Evolutionary conservation across 1,284 basidiomycete genomes (phyloP).

Genomic region (Leccinum subrobustum): DNA sequence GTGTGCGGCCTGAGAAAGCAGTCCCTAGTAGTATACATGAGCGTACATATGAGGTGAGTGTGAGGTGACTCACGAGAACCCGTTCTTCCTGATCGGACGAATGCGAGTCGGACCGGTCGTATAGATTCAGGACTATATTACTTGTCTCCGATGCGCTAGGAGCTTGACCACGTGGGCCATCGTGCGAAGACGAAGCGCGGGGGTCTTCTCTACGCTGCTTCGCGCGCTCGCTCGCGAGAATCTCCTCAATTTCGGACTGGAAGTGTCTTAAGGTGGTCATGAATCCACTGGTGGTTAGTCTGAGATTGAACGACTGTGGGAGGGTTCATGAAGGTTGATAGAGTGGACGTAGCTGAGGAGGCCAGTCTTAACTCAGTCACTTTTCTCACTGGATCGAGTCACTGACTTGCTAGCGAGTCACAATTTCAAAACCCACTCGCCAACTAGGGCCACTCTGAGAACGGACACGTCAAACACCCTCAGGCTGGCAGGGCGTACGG

Average conservation of each 20-base stretch:
- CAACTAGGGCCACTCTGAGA: neutral
- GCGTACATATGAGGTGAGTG: neutral
- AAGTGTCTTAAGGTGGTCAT: slow-evolving; percentile 70
- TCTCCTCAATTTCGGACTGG: slow-evolving; percentile 74
- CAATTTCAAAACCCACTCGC: neutral
- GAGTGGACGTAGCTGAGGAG: neutral
- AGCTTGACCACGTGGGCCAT: slow-evolving; percentile 27
- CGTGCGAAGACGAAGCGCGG: slow-evolving; percentile 22
- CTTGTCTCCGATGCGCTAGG: neutral
- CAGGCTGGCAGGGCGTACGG: neutral
- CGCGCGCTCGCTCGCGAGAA: slow-evolving; percentile 59
- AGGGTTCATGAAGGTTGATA: slow-evolving; percentile 17
- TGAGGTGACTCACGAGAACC: slow-evolving; percentile 51
- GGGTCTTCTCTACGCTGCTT: slow-evolving; percentile 47
- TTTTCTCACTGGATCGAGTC: neutral
- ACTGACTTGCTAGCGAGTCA: neutral
- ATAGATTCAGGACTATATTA: neutral
- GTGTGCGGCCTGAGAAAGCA: slow-evolving; percentile 37
- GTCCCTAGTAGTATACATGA: slow-evolving; percentile 36
- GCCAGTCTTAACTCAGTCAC: neutral
- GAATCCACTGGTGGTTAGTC: neutral
- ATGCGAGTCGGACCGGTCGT: slow-evolving; percentile 16
- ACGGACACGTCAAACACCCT: neutral
- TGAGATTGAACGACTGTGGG: slow-evolving; percentile 4
- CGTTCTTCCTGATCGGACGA: slow-evolving; percentile 53